Evolutionary conservation across 768 basidiomycete species (phyloP), one percentile per base, ranked within the genome.

Genomic region (Auricularia sp.): DNA sequence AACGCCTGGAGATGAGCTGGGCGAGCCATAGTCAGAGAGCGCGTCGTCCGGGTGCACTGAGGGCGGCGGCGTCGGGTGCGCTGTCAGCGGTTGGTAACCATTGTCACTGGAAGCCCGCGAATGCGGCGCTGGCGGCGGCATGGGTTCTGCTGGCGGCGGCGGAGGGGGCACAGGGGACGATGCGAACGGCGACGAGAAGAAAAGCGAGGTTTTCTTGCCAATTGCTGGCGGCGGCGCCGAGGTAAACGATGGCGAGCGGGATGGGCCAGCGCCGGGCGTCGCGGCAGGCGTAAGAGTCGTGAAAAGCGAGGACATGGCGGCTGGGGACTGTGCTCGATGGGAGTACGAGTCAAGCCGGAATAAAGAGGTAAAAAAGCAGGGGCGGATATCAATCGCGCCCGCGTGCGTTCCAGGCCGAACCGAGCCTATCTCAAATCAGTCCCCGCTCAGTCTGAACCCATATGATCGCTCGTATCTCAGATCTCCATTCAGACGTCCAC

Each of bases 161-260:
- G 77, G 76, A 0, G 78, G 74, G 29, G 29, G 74, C 5, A 77
- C 76, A 0, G 78, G 74, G 10, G 72, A 71, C 0, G 77, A 77
- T 16, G 77, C 73, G 39, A 67, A 68, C 43, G 68, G 66, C 7
- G 61, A 61, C 35, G 43, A 61, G 68, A 68, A 68, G 64, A 82
- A 81, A 10, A 80, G 78, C 68, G 78, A 73, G 10, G 82, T 84
- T 73, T 81, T 83, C n/a, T 63, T 64, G 18, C 63, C 63, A 51
- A 77, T 65, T 12, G 70, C 65, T 5, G 70, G 62, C 59, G 70
- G 68, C 16, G 70, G 65, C 16, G 68, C 11, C 56, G 56, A 33
- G 29, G 56, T 33, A 5, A 35, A 29, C 7, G 56, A 59, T 29
- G 56, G 56, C 56, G 56, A 59, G 23, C 56, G 21, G 8, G 56